A percentile compares a stretch with the other conserved stretches of the same genome.
phyloP scores from a whole-genome alignment of 2,329 filamentous ascomycete genomes.

The Colletotrichum eleusines region DNA sequence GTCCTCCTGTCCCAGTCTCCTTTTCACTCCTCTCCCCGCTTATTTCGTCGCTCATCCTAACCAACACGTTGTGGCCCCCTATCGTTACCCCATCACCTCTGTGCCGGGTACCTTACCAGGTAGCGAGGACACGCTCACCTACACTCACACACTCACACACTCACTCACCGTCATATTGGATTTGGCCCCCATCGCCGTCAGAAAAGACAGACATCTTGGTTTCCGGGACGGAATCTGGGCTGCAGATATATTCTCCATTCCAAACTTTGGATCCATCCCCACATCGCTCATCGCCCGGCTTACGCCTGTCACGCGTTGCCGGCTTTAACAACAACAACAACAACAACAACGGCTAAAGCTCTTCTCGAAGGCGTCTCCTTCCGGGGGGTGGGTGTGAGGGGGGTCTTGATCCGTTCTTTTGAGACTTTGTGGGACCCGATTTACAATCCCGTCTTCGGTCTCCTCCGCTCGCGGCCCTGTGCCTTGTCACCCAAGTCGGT shows the following conservation, averaged over 20 bases:
- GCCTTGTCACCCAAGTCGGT: slow-evolving; percentile 37
- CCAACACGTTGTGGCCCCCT: slow-evolving; percentile 16
- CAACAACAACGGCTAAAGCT: too few relatives aligned
- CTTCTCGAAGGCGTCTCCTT: too few relatives aligned
- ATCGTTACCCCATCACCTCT: not conserved
- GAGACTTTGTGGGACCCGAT: slow-evolving; percentile 21
- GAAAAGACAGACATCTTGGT: too few relatives aligned
- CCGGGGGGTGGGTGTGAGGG: too few relatives aligned
- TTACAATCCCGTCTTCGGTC: slow-evolving; percentile 27
- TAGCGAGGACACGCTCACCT: not conserved
- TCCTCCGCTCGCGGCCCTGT: slow-evolving; percentile 1
- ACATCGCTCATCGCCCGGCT: too few relatives aligned
- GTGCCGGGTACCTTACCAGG: not conserved
- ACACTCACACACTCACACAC: slow-evolving; percentile 10
- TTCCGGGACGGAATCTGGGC: too few relatives aligned
- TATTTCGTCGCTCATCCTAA: slow-evolving; percentile 32
- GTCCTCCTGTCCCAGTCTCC: not conserved
- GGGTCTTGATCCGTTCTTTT: slow-evolving; percentile 15
- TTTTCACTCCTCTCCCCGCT: slow-evolving; percentile 26
- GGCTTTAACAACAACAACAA: too few relatives aligned
- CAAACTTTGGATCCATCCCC: too few relatives aligned
- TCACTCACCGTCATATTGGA: slow-evolving; percentile 17
- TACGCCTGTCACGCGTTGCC: too few relatives aligned
- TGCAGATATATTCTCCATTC: too few relatives aligned
- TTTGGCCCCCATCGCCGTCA: slow-evolving; percentile 8